Evolutionary conservation across 2,329 filamentous ascomycete species (phyloP), one percentile per base, ranked within the genome.

Genomic region (Sporothrix brunneoviolacea): DNA sequence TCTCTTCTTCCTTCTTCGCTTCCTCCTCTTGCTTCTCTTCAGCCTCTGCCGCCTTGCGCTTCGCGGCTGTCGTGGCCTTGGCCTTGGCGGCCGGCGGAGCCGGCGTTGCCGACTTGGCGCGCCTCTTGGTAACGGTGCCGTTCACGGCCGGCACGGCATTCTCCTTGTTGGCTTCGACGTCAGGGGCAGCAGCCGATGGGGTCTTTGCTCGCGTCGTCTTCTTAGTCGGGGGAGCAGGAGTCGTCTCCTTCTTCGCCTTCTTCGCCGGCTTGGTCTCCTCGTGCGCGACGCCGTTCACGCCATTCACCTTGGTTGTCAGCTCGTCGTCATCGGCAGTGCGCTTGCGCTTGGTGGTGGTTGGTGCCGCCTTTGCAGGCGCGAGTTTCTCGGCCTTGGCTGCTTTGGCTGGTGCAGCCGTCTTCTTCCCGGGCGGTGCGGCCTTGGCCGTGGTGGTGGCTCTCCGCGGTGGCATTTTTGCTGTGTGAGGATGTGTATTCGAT

Each of bases 391-490:
- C 30, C 36, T 53, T 52, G 37, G 33, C 43, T 21, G 52, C 48
- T 35, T 52, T 52, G 8, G 49, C 43, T 12, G 50, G 37, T 19
- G 50, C 36, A 6, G 51, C 16, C 52, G 56, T 57, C 48, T 58
- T 57, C 53, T 73, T n/a, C n/a, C n/a, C n/a, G 67, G 45, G 63
- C 65, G 64, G 57, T 19, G 64, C 62, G 5, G 48, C 52, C 45
- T 54, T 52, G 21, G 44, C 40, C n/a, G 46, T 22, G 8, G 50
- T 24, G 13, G 50, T 21, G 5, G 52, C 45, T 38, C 36, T 55
- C 28, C 47, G 45, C 8, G 55, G 56, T 48, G 56, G 55, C 56
- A 57, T 58, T 24, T 32, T 45, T 21, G 30, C 12, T 15, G 30
- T 33, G 51, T 8, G 30, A 19, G 22, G 15, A 22, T 48, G 10